Evolutionary conservation across 495 filamentous ascomycete species (phyloP).

Genomic region (Podospora didyma): DNA sequence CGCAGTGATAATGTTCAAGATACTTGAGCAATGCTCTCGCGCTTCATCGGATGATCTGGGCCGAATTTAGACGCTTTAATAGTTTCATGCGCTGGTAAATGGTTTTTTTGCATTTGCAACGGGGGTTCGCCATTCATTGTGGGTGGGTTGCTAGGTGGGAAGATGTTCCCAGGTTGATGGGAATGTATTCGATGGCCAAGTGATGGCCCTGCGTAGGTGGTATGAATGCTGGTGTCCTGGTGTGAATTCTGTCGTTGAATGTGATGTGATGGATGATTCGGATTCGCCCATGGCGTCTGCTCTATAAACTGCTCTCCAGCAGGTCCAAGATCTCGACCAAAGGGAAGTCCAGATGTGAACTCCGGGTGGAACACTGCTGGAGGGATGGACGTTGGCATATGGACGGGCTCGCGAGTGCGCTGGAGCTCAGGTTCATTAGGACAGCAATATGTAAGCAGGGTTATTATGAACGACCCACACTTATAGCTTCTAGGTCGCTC

Average conservation of each 20-base stretch:
- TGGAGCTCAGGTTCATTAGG: conserved; percentile 24
- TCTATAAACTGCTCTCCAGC: conserved; percentile 82
- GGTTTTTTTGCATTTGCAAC: conserved; percentile 18
- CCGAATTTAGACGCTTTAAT: conserved; percentile 19
- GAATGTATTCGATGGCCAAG: conserved; percentile 28
- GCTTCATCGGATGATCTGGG: conserved; percentile 17
- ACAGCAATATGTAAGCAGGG: neutral
- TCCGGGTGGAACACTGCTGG: conserved; percentile 20
- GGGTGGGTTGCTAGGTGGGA: conserved; percentile 20
- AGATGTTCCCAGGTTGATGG: conserved; percentile 26
- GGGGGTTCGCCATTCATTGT: conserved; percentile 25
- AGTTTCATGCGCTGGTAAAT: conserved; percentile 15
- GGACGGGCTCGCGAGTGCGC: conserved; percentile 33
- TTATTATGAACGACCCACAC: conserved; percentile 54
- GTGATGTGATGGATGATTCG: conserved; percentile 72
- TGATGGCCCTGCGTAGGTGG: conserved; percentile 18
- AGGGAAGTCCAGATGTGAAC: conserved; percentile 31
- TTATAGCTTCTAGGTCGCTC: conserved; percentile 84
- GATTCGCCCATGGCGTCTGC: conserved; percentile 83
- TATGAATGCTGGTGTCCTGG: conserved; percentile 23
- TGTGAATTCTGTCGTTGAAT: conserved; percentile 37
- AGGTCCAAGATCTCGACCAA: conserved; percentile 44
- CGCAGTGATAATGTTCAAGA: conserved; percentile 10
- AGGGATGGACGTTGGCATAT: conserved; percentile 10
- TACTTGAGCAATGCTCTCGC: conserved; percentile 23